Conservation (phyloP, 805 yeast genomes). For the Kluyveromyces aestuarii region DNA sequence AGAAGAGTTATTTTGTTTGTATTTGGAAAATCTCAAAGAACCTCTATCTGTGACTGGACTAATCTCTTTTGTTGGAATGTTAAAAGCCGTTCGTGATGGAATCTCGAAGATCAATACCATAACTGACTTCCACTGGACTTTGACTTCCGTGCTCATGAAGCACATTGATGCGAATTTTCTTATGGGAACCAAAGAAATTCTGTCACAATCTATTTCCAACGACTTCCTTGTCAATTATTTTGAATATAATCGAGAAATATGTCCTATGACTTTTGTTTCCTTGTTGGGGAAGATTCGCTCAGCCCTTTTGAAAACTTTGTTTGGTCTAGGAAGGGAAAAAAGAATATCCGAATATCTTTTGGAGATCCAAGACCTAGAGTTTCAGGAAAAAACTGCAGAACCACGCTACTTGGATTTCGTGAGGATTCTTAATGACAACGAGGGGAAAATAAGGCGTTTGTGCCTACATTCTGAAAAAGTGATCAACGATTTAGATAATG, state of each 20-base stretch:
- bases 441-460: conserved; percentile 5
- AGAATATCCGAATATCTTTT: conserved; percentile 7
- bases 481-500: conserved; percentile 38
- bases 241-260: conserved; percentile 22
- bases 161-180: conserved; percentile 9
- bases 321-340: conserved; percentile 5
- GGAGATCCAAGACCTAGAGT: conserved; percentile 6
- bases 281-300: conserved; percentile 18
- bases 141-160: background rate
- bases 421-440: conserved; percentile 29
- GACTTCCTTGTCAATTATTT: conserved; percentile 24
- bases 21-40: conserved; percentile 12
- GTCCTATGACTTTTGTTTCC: conserved; percentile 15
- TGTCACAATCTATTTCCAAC: conserved; percentile 10
- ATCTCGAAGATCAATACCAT: conserved; percentile 5
- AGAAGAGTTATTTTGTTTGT: conserved; percentile 16
- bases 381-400: conserved; percentile 11
- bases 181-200: conserved; percentile 10
- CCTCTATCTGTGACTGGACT: conserved; percentile 13
- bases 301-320: conserved; percentile 8
- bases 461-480: conserved; percentile 15
- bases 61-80: conserved; percentile 32
- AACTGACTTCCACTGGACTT: background rate
- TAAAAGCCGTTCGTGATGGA: conserved; percentile 24
- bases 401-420: conserved; percentile 27